Percentiles rank a stretch among this genome's conserved stretches.
phyloP scores from a whole-genome alignment of 2,329 filamentous ascomycete species.

The Claviceps sp. region DNA sequence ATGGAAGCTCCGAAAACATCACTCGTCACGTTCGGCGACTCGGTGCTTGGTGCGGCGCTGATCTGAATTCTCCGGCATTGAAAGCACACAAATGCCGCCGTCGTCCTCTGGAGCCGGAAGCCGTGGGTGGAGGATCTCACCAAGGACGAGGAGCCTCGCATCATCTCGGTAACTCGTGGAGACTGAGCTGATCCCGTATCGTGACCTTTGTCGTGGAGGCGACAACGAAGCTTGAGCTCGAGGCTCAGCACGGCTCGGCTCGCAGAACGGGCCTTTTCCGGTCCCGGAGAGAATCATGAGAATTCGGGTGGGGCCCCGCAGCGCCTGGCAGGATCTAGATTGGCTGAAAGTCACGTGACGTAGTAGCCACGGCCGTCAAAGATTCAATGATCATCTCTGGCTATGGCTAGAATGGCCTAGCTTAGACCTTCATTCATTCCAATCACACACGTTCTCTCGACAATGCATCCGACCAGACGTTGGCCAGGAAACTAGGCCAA shows the following conservation, averaged over 20 bases:
- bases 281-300: slow-evolving; percentile 1
- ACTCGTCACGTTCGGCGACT: slow-evolving; percentile 33
- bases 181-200: background rate
- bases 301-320: background rate
- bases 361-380: too few relatives aligned
- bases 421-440: too few relatives aligned
- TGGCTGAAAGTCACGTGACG: background rate
- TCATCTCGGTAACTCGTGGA: slow-evolving; percentile 11
- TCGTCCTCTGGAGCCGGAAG: slow-evolving; percentile 13
- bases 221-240: background rate
- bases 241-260: background rate
- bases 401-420: too few relatives aligned
- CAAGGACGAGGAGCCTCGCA: slow-evolving; percentile 31
- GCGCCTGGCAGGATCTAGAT: background rate
- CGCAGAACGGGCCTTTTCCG: slow-evolving; percentile 20
- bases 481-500: slow-evolving; percentile 4
- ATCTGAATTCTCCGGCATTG: slow-evolving; percentile 51
- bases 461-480: background rate
- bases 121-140: slow-evolving; percentile 21
- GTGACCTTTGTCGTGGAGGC: too few relatives aligned
- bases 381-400: too few relatives aligned
- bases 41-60: slow-evolving; percentile 44
- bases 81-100: slow-evolving; percentile 30
- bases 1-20: slow-evolving; percentile 42
- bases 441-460: too few relatives aligned